These are phyloP conservation scores for Teratosphaeria nubilosa DNA, from an alignment of 2,329 filamentous ascomycete genomes.

Conservation along the genomic window DNA sequence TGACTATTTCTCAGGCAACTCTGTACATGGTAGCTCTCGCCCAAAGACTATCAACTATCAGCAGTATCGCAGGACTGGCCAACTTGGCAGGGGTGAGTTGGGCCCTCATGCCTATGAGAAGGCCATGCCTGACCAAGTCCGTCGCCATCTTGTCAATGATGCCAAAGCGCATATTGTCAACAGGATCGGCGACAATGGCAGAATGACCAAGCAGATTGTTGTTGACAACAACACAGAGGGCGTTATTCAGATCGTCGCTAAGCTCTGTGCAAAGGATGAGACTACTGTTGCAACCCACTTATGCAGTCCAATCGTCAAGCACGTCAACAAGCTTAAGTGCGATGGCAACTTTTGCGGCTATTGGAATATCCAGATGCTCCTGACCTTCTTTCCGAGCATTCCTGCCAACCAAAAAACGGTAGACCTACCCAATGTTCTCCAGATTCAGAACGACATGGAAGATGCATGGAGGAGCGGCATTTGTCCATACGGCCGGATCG, in stretches of 20 bases:
- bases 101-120: slow-evolving; percentile 40
- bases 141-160: slow-evolving; percentile 30
- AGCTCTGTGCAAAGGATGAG: slow-evolving; percentile 48
- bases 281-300: slow-evolving; percentile 63
- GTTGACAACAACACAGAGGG: slow-evolving; percentile 37
- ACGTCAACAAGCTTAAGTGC: slow-evolving; percentile 69
- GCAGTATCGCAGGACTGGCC: slow-evolving; percentile 6
- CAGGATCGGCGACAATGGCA: slow-evolving; percentile 33
- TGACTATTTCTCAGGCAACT: slow-evolving; percentile 7
- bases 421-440: slow-evolving; percentile 61
- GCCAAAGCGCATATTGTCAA: slow-evolving; percentile 30
- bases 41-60: background rate
- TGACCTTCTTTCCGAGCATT: slow-evolving; percentile 56
- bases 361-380: slow-evolving; percentile 85
- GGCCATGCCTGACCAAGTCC: slow-evolving; percentile 35
- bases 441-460: slow-evolving; percentile 80
- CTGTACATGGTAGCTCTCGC: background rate
- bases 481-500: slow-evolving; percentile 60
- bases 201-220: slow-evolving; percentile 30
- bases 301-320: slow-evolving; percentile 64
- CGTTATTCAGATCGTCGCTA: slow-evolving; percentile 36
- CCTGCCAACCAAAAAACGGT: slow-evolving; percentile 9
- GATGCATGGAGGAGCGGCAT: slow-evolving; percentile 78
- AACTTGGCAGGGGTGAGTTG: slow-evolving; percentile 31
- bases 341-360: slow-evolving; percentile 94